These are phyloP conservation scores for Melampsora allii-populina DNA, from an alignment of 1,284 basidiomycete genomes.

Conservation along the genomic window DNA sequence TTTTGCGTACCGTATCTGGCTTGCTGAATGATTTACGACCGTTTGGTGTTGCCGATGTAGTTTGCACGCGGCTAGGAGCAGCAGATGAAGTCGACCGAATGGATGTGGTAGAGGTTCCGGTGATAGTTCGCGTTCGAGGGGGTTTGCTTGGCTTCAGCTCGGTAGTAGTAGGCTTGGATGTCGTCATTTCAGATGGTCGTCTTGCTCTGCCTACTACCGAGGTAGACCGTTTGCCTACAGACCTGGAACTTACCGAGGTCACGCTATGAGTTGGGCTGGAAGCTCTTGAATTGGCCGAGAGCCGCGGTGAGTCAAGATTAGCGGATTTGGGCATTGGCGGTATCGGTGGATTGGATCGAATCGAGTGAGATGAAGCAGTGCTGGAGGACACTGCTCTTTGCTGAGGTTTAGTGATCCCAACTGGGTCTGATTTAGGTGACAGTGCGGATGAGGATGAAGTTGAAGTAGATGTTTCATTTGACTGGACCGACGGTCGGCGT, in stretches of 20 bases:
- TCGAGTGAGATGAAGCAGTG: slow-evolving; percentile 6
- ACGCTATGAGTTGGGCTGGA: slow-evolving; percentile 25
- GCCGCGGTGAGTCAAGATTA: background rate
- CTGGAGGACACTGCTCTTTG: background rate
- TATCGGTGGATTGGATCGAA: background rate
- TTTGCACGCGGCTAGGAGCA: too few relatives aligned
- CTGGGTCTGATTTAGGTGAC: slow-evolving; percentile 21
- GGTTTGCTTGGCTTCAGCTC: background rate
- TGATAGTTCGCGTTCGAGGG: slow-evolving; percentile 13
- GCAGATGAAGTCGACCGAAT: slow-evolving; percentile 10
- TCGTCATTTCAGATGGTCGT: background rate
- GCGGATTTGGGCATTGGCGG: background rate
- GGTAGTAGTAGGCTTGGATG: slow-evolving; percentile 1
- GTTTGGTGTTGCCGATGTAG: background rate
- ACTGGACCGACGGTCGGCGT: background rate
- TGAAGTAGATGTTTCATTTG: slow-evolving; percentile 1
- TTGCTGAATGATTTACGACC: slow-evolving; percentile 27
- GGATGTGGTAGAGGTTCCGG: background rate
- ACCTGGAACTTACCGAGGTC: background rate
- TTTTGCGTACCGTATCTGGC: slow-evolving; percentile 17
- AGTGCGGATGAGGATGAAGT: slow-evolving; percentile 12
- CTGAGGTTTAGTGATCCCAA: background rate
- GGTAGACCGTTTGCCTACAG: background rate
- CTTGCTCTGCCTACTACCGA: slow-evolving; percentile 2
- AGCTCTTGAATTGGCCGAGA: slow-evolving; percentile 9